A percentile compares a stretch with the other conserved stretches of the same genome.
Conservation (phyloP, 257 asterid genomes). For the Solanum pinnatisectum region DNA sequence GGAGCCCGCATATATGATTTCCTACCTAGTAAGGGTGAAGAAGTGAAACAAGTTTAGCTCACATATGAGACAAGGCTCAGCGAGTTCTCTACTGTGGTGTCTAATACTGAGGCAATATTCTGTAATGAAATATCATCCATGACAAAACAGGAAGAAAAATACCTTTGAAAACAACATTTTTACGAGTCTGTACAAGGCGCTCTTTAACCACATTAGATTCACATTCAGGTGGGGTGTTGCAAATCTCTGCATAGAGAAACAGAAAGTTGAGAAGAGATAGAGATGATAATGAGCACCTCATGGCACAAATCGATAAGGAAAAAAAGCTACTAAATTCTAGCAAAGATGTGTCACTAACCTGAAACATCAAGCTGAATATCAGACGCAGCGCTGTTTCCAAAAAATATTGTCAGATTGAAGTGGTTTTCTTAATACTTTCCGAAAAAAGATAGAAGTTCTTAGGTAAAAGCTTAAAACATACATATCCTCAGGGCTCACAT, state of each 20-base stretch:
- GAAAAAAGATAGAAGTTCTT: not conserved
- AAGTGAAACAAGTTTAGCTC: not conserved
- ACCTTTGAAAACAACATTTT: constrained; percentile 71
- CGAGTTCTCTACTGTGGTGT: not conserved
- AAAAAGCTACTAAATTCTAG: not conserved
- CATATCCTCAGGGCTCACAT: constrained; percentile 36
- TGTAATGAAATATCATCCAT: not conserved
- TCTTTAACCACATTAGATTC: constrained; percentile 30
- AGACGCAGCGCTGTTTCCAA: constrained; percentile 34
- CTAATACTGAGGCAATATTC: not conserved
- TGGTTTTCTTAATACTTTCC: not conserved
- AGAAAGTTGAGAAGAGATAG: not conserved
- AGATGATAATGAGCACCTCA: not conserved
- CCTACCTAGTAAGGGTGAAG: constrained; percentile 36
- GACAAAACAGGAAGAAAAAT: not conserved
- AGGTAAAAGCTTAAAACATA: constrained; percentile 22
- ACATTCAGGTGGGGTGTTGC: constrained; percentile 26
- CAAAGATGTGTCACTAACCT: constrained; percentile 21
- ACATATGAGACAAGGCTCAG: not conserved
- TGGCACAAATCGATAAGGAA: not conserved
- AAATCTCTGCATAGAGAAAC: constrained; percentile 38
- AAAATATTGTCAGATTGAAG: constrained; percentile 6
- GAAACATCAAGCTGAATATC: constrained; percentile 44
- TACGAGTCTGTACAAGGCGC: constrained; percentile 34
- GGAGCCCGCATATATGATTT: constrained; percentile 65